Percentiles rank a stretch among this genome's conserved stretches.
phyloP scores from a whole-genome alignment of 2,329 filamentous ascomycete genomes.

The Alternaria panax region DNA sequence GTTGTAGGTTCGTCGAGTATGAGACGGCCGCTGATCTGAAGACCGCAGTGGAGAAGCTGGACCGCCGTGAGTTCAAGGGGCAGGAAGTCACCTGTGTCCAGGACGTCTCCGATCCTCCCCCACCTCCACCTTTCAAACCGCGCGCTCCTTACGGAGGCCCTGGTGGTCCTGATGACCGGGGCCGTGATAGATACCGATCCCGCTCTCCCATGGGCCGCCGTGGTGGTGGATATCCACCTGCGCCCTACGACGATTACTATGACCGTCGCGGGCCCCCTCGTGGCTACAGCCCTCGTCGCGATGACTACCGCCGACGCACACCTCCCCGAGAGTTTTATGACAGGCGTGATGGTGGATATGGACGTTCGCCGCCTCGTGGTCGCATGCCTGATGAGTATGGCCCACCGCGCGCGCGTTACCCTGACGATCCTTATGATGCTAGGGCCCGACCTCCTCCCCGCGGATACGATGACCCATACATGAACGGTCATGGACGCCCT shows the following conservation, averaged over 20 bases:
- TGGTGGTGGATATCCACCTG: conserved; percentile 61
- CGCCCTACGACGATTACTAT: conserved; percentile 72
- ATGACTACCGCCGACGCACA: conserved; percentile 85
- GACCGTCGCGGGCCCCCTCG: conserved; percentile 83
- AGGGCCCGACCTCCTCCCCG: conserved; percentile 63
- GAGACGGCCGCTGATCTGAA: conserved; percentile 90
- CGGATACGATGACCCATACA: conserved; percentile 65
- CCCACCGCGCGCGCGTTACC: conserved; percentile 68
- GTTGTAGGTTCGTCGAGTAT: conserved; percentile 89
- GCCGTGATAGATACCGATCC: conserved; percentile 77
- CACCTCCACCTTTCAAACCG: conserved; percentile 47
- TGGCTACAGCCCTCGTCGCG: conserved; percentile 83
- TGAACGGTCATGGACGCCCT: conserved; percentile 65
- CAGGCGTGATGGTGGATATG: conserved; percentile 65
- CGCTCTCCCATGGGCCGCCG: conserved; percentile 74
- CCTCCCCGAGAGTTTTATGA: conserved; percentile 87
- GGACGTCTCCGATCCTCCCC: conserved; percentile 69
- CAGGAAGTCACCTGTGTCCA: conserved; percentile 83
- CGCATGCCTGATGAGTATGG: conserved; percentile 78
- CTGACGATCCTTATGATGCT: conserved; percentile 76
- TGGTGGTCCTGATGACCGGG: conserved; percentile 67
- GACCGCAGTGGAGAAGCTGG: conserved; percentile 92
- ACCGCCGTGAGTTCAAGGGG: conserved; percentile 92
- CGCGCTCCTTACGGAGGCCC: conserved; percentile 45
- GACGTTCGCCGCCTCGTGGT: conserved; percentile 71